Percentiles rank a stretch among this genome's conserved stretches.
Conservation (phyloP, 2,329 filamentous ascomycete species). For the Waltergamsia citrina region DNA sequence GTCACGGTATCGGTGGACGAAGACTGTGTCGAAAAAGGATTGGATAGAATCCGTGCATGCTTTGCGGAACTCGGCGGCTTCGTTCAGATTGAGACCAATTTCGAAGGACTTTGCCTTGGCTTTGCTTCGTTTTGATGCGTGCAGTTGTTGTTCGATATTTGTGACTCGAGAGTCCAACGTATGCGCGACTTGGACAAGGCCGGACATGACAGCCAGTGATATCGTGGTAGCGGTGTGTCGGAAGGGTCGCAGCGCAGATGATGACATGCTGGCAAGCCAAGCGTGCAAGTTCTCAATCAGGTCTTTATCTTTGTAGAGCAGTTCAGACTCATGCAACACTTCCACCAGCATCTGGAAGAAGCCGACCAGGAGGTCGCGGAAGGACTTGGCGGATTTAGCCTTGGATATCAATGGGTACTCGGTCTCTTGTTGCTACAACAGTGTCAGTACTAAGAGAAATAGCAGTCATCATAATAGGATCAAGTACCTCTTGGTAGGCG, state of each 20-base stretch:
- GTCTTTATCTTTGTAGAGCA: constrained; percentile 66
- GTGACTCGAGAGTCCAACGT: constrained; percentile 64
- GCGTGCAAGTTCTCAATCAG: constrained; percentile 82
- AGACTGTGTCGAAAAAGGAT: constrained; percentile 86
- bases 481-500: constrained; percentile 68
- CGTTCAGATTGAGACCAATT: constrained; percentile 61
- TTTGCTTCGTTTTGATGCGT: constrained; percentile 61
- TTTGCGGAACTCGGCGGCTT: constrained; percentile 61
- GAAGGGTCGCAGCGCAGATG: constrained; percentile 78
- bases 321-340: constrained; percentile 70
- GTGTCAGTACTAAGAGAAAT: constrained; percentile 15
- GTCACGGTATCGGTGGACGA: constrained; percentile 92
- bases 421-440: constrained; percentile 56
- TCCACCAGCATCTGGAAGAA: constrained; percentile 74
- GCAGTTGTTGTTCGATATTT: constrained; percentile 68
- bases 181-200: constrained; percentile 64
- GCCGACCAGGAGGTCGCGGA: constrained; percentile 65
- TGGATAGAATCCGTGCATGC: constrained; percentile 63
- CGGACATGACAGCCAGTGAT: constrained; percentile 68
- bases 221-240: constrained; percentile 88
- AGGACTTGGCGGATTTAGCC: constrained; percentile 64
- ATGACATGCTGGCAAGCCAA: constrained; percentile 89
- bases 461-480: not conserved
- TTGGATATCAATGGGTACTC: constrained; percentile 90
- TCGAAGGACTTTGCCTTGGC: constrained; percentile 72